Evolutionary conservation across 768 basidiomycete genomes (phyloP).

Genomic region (Panaeolus cyanescens): DNA sequence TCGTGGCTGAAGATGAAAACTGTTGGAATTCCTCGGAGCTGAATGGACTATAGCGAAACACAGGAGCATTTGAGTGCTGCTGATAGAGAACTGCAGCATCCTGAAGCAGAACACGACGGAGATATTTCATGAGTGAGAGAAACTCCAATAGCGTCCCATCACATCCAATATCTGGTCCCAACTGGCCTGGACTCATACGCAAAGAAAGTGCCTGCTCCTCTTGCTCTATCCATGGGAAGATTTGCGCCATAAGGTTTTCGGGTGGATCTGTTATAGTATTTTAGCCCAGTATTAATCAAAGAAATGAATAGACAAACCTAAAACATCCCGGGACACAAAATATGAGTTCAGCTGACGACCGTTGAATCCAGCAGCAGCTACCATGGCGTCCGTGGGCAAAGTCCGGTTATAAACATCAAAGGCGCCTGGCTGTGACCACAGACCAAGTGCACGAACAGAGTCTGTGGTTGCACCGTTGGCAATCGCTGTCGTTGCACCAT

Average conservation of each 20-base stretch:
- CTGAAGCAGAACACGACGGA: conserved; percentile 29
- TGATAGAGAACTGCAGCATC: conserved; percentile 32
- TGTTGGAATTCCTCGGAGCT: neutral
- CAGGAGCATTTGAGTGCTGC: conserved; percentile 10
- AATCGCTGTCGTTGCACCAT: neutral
- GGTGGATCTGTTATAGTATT: neutral
- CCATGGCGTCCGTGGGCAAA: neutral
- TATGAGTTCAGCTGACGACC: neutral
- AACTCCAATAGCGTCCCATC: neutral
- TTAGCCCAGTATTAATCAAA: neutral
- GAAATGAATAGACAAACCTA: neutral
- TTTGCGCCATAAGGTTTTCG: neutral
- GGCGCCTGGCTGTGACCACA: neutral
- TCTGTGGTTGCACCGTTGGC: neutral
- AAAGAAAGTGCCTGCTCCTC: neutral
- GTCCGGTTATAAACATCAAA: neutral
- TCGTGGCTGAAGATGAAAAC: neutral
- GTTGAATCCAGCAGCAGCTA: neutral
- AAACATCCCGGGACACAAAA: neutral
- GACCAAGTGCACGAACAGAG: neutral
- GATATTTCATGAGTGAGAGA: neutral
- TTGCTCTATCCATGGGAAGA: neutral
- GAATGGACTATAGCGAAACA: conserved; percentile 21
- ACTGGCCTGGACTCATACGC: neutral
- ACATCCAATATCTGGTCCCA: no score